phyloP scores from a whole-genome alignment of 2,329 filamentous ascomycete genomes.

The Thermomyces lanuginosus region DNA sequence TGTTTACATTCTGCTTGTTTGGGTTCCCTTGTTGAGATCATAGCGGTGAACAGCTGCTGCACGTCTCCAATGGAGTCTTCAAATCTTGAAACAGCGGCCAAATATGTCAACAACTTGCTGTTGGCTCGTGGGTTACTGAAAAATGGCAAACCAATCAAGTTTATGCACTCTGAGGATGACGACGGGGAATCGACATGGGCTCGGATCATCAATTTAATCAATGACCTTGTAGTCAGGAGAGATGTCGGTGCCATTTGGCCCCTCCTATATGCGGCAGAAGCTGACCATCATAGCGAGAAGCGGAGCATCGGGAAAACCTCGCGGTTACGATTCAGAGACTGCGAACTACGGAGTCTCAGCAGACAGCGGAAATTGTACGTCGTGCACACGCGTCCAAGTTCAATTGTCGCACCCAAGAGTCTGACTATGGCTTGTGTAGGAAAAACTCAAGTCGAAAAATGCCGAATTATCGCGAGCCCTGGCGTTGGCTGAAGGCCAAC shows the following conservation, averaged over 20 bases:
- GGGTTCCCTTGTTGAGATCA: slow-evolving; percentile 10
- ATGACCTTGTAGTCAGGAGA: slow-evolving; percentile 77
- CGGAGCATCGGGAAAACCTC: slow-evolving; percentile 70
- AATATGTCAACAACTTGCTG: slow-evolving; percentile 49
- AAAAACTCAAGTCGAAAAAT: slow-evolving; percentile 38
- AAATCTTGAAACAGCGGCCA: slow-evolving; percentile 44
- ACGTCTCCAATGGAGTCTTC: slow-evolving; percentile 24
- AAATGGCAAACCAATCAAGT: slow-evolving; percentile 51
- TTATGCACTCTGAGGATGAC: slow-evolving; percentile 56
- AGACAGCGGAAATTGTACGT: slow-evolving; percentile 52
- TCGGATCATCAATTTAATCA: slow-evolving; percentile 78
- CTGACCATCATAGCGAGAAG: slow-evolving; percentile 50
- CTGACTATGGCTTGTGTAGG: no score
- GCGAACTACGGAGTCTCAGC: slow-evolving; percentile 57
- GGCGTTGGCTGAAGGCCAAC: slow-evolving; percentile 49
- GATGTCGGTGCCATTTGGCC: slow-evolving; percentile 46
- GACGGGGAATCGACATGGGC: slow-evolving; percentile 58
- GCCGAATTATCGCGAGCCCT: slow-evolving; percentile 41
- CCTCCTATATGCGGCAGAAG: slow-evolving; percentile 6
- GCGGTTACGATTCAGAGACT: slow-evolving; percentile 61
- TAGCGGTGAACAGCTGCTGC: slow-evolving; percentile 5
- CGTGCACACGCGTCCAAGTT: slow-evolving; percentile 5
- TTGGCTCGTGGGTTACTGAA: slow-evolving; percentile 47
- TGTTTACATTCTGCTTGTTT: slow-evolving; percentile 32
- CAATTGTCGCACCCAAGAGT: slow-evolving; percentile 5